Percentiles rank a stretch among this genome's conserved stretches.
These are phyloP conservation scores for Colletotrichum cereale DNA, from an alignment of 2,329 filamentous ascomycete species.

Conservation along the genomic window DNA sequence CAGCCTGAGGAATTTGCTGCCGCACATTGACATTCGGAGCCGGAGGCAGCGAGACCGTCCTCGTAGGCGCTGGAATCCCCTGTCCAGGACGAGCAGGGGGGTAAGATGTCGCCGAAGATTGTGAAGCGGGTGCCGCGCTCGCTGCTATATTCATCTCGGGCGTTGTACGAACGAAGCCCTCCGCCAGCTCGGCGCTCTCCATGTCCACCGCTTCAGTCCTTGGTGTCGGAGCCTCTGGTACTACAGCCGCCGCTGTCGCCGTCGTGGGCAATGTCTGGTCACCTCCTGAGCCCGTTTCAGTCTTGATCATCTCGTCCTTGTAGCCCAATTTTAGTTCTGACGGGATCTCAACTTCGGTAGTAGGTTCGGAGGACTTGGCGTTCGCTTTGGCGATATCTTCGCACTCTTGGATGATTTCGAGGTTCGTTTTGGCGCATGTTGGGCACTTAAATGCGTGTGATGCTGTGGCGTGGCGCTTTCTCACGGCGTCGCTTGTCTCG, in stretches of 20 bases:
- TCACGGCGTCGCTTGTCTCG: conserved; percentile 77
- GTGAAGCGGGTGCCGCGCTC: neutral
- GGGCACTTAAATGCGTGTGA: conserved; percentile 76
- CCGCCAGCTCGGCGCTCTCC: conserved; percentile 64
- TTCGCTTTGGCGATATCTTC: conserved; percentile 66
- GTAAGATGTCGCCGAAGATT: neutral
- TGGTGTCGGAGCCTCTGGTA: neutral
- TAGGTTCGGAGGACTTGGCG: conserved; percentile 44
- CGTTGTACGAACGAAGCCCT: conserved; percentile 69
- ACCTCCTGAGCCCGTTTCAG: conserved; percentile 33
- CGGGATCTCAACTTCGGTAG: conserved; percentile 63
- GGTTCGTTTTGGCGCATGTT: conserved; percentile 78
- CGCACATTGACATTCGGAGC: conserved; percentile 28
- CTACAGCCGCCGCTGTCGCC: neutral
- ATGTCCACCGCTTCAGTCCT: conserved; percentile 48
- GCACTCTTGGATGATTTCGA: conserved; percentile 79
- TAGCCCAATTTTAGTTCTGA: conserved; percentile 75
- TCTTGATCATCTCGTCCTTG: conserved; percentile 75
- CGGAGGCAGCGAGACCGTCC: conserved; percentile 45
- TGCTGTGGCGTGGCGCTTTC: conserved; percentile 76
- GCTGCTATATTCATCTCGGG: conserved; percentile 42
- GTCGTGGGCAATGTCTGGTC: neutral
- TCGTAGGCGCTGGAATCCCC: conserved; percentile 46
- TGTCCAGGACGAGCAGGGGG: conserved; percentile 43
- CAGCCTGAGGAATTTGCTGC: conserved; percentile 25